Evolutionary conservation across 495 filamentous ascomycete genomes (phyloP), one percentile per base, ranked within the genome.

Genomic region (Podospora pseudopauciseta): DNA sequence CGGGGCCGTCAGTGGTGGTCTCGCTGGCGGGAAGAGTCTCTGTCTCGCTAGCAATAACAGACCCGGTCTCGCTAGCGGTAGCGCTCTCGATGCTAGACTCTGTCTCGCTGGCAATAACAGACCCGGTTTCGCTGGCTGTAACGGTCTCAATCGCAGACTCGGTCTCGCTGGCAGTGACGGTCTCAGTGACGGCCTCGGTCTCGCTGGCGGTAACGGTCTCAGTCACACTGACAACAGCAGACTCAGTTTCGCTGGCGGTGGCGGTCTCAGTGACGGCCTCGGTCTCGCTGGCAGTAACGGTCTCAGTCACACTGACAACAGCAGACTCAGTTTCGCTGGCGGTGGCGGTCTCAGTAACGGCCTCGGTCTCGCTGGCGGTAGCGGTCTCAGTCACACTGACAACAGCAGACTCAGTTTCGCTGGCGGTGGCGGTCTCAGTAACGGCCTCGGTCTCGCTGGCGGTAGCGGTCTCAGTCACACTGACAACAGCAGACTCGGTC

Each of bases 401-500:
- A 49, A 11, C 13, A 49, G 39, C 39, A 7, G 30, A 11, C 20
- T 20, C 20, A 20, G 20, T 20, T 20, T 20, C 20, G 20, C 20
- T 78, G 30, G 72, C 72, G 15, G 81, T 84, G 6, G 82, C 83
- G 49, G 77, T 79, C 27, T 77, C 57, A 7, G 78, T 27, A 59
- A 39, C 60, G 53, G 72, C 68, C 66, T 66, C 66, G 49, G 72
- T 73, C 57, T 70, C 68, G 27, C 76, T 73, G 49, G 82, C 70
- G 60, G 81, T 83, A 19, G 76, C 74, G 13, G 39, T 49, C 39
- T 49, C 39, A 49, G 39, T 49, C 39, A 2, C 39, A 13, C 39
- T 49, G 9, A 11, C 39, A 49, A 11, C 13, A 49, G 39, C 39
- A 7, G 30, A 11, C 39, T 49, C 39, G 39, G 39, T 49, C 39